Conservation (phyloP, 1,284 basidiomycete species). For the Sparassis latifolia region DNA sequence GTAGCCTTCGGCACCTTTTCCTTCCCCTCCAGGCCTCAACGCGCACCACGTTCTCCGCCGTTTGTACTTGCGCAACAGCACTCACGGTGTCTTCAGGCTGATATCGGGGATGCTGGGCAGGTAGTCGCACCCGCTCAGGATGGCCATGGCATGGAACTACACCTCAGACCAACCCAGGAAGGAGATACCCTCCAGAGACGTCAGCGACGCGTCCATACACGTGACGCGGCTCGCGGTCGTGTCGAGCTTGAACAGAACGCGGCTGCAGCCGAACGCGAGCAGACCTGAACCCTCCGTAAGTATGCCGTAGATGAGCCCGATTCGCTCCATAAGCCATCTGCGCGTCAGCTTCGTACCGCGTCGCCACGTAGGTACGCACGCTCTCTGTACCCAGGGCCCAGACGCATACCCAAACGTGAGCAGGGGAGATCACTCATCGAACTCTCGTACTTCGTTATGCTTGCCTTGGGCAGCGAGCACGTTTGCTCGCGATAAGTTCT, state of each 20-base stretch:
- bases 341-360: conserved; percentile 98
- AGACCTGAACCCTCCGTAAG: conserved; percentile 98
- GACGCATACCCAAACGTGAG: conserved; percentile 97
- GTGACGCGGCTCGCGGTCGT: conserved; percentile 66
- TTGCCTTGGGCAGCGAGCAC: conserved; percentile 74
- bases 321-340: conserved; percentile 88
- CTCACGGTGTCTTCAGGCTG: conserved; percentile 90
- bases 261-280: conserved; percentile 91
- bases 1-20: conserved; percentile 77
- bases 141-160: conserved; percentile 93
- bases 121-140: conserved; percentile 97
- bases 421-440: conserved; percentile 88
- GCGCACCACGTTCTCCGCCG: conserved; percentile 84
- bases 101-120: conserved; percentile 90
- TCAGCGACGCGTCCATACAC: conserved; percentile 40
- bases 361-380: conserved; percentile 78
- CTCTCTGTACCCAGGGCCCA: conserved; percentile 79
- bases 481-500: conserved; percentile 66
- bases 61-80: conserved; percentile 81
- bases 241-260: conserved; percentile 86
- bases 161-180: conserved; percentile 85
- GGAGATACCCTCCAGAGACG: conserved; percentile 57
- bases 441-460: conserved; percentile 76
- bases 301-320: conserved; percentile 84
- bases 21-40: conserved; percentile 78